Conservation (phyloP, 1,139 yeast species). For the Geotrichum restrictum region DNA sequence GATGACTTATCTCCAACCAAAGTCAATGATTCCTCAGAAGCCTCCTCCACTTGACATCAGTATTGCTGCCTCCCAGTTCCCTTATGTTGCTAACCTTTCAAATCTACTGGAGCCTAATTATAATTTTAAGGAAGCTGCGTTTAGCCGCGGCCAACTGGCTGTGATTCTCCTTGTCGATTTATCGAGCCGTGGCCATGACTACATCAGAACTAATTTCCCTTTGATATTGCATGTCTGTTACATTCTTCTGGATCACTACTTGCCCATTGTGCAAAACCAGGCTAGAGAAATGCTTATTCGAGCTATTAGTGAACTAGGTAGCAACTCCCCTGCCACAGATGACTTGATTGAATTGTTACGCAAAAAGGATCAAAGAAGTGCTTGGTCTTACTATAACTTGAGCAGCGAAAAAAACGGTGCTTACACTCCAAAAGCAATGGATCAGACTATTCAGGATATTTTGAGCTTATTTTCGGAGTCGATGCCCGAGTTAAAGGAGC, state of each 20-base stretch:
- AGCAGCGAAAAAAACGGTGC: constrained; percentile 75
- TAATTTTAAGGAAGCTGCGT: constrained; percentile 70
- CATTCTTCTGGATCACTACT: constrained; percentile 81
- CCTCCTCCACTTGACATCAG: constrained; percentile 36
- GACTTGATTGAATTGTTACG: constrained; percentile 49
- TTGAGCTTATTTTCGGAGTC: constrained; percentile 53
- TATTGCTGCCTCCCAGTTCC: constrained; percentile 43
- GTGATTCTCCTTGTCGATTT: constrained; percentile 80
- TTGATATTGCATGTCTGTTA: constrained; percentile 77
- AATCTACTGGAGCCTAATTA: constrained; percentile 49
- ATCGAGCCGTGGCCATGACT: constrained; percentile 47
- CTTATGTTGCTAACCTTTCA: constrained; percentile 73
- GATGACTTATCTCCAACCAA: constrained; percentile 70
- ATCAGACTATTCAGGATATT: constrained; percentile 62
- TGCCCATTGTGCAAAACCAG: constrained; percentile 76
- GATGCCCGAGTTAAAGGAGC: constrained; percentile 57
- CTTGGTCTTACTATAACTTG: constrained; percentile 89
- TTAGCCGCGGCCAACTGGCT: constrained; percentile 84
- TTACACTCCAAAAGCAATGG: constrained; percentile 85
- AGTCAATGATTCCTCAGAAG: constrained; percentile 76
- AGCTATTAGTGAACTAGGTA: constrained; percentile 56
- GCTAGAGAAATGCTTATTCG: constrained; percentile 74
- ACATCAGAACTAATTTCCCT: constrained; percentile 50
- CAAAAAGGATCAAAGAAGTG: constrained; percentile 41
- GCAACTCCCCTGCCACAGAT: constrained; percentile 45